Conservation (phyloP, 1,284 basidiomycete genomes). For the Puccinia hordei region DNA sequence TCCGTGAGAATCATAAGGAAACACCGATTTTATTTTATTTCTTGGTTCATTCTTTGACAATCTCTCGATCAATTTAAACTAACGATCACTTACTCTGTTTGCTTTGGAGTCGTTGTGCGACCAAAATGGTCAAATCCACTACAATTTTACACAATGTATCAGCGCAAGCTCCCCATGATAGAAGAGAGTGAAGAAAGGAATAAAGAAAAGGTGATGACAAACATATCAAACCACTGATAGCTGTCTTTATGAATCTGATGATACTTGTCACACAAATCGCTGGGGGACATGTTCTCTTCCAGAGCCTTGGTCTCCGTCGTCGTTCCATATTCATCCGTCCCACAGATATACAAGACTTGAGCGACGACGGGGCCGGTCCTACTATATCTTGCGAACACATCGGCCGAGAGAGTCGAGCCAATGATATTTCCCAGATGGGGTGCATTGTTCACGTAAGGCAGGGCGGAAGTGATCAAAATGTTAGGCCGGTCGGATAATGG, state of each 20-base stretch:
- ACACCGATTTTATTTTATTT: conserved; percentile 48
- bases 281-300: conserved; percentile 85
- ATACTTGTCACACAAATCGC: conserved; percentile 91
- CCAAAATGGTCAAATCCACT: conserved; percentile 94
- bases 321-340: conserved; percentile 98
- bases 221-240: conserved; percentile 84
- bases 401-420: conserved; percentile 90
- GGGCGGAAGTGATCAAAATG: conserved; percentile 87
- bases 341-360: conserved; percentile 75
- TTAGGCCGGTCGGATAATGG: conserved; percentile 83
- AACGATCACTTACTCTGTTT: conserved; percentile 73
- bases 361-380: conserved; percentile 71
- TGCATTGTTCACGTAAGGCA: conserved; percentile 98
- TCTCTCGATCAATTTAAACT: no score
- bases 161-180: not conserved
- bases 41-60: not conserved
- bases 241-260: conserved; percentile 84
- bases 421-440: conserved; percentile 98
- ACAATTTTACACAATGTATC: conserved; percentile 59
- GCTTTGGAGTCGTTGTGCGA: conserved; percentile 83
- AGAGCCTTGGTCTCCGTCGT: conserved; percentile 96
- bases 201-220: not conserved
- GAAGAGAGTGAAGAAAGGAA: conserved; percentile 7
- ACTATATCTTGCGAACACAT: conserved; percentile 86
- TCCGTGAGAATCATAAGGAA: not conserved